Evolutionary conservation across 164 flowering plant species (phyloP), one percentile per base, ranked within the genome.

Genomic region (Tetrastigma voinierianum): DNA sequence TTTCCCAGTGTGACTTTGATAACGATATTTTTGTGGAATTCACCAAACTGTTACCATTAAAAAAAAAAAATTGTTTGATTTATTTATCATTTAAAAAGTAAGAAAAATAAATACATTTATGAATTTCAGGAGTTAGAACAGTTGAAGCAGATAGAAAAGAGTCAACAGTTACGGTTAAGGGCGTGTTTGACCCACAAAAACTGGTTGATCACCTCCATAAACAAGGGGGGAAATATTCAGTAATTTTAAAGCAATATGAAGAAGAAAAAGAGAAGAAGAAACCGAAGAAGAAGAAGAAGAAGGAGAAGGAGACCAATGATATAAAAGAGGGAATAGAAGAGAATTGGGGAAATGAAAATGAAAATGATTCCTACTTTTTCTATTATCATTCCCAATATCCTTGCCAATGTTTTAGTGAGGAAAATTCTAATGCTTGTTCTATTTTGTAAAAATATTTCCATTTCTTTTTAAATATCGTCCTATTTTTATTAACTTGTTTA

Each of bases 111-210:
- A 18, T 63, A 46, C 14, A 46, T 21, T 14, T 64, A 12, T 64
- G 14, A 7, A 19, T 10, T 19, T 15, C 24, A 84, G 88, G 86
- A 46, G 80, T 84, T 4, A 48, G 64, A 20, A 70, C 61, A 0
- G 88, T 68, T 18, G 78, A 74, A 16, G 32, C 78, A 21, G 79
- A 84, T 59, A 57, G 56, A 64, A 46, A 21, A 17, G 75, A 62
- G 5, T 74, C 77, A 52, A 52, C 21, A 1, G 81, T 84, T 70
- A 73, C 67, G 0, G 83, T 84, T 24, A 74, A 49, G 32, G 85
- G 87, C 40, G 59, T 45, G 4, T 52, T 84, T n/a, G 82, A 84
- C 7, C 74, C 82, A 5, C 62, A 59, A n/a, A 78, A 78, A 49
- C 68, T 83, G 0, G 69, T 74, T 4, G 74, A 67, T 1, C 56